Conservation (phyloP, 495 filamentous ascomycete genomes). For the Articulospora tetracladia region DNA sequence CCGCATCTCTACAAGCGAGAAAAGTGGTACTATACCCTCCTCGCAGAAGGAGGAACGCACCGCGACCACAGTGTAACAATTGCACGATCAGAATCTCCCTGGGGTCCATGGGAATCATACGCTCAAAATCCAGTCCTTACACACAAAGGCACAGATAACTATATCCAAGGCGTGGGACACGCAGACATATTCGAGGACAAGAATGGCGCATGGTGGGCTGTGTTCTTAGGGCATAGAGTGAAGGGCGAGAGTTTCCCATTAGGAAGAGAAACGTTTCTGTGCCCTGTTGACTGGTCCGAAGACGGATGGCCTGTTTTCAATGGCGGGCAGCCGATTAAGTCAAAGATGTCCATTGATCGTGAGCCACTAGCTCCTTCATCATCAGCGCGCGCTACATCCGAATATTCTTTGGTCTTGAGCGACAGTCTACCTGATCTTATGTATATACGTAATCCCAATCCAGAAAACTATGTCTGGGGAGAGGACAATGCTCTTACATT, state of each 20-base stretch:
- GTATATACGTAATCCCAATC: neutral
- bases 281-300: constrained; percentile 17
- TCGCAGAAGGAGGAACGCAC: constrained; percentile 63
- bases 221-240: constrained; percentile 19
- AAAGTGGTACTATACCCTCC: constrained; percentile 64
- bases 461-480: neutral
- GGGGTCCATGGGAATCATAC: constrained; percentile 44
- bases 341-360: neutral
- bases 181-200: constrained; percentile 41
- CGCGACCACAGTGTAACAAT: constrained; percentile 51
- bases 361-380: neutral
- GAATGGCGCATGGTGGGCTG: constrained; percentile 41
- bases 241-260: constrained; percentile 13
- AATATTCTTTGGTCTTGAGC: neutral
- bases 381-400: neutral
- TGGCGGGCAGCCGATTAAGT: no score
- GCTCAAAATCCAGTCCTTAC: constrained; percentile 30
- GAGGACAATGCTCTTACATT: no score
- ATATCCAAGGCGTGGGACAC: constrained; percentile 37
- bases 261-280: constrained; percentile 24
- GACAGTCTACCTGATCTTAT: neutral
- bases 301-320: constrained; percentile 16
- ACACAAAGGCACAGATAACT: constrained; percentile 30
- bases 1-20: constrained; percentile 64
- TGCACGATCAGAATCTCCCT: constrained; percentile 40